Evolutionary conservation across 208 protist genomes (phyloP).

Genomic region (Leishmania martiniquensis): DNA sequence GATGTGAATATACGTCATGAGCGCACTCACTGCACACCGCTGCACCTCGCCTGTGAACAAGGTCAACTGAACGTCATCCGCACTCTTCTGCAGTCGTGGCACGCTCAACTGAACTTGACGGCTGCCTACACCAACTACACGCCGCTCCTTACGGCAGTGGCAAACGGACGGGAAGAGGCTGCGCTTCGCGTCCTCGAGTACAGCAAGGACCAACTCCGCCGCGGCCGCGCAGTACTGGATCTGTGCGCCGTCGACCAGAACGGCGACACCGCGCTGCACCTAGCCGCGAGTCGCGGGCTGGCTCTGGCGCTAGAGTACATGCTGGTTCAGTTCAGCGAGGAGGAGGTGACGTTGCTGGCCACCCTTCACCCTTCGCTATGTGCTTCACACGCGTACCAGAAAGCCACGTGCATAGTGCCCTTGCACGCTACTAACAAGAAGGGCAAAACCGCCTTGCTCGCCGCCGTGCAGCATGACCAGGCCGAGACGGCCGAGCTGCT

Average conservation of each 20-base stretch:
- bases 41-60: constrained; percentile 83
- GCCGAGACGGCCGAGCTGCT: constrained; percentile 68
- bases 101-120: constrained; percentile 61
- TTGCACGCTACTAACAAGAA: constrained; percentile 58
- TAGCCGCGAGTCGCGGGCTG: constrained; percentile 55
- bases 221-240: constrained; percentile 62
- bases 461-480: constrained; percentile 64
- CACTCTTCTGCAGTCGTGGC: constrained; percentile 48
- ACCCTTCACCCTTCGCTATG: constrained; percentile 22
- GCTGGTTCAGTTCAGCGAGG: constrained; percentile 69
- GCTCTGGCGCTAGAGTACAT: constrained; percentile 79
- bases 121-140: constrained; percentile 63
- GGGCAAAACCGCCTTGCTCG: constrained; percentile 68
- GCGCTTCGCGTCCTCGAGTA: constrained; percentile 76
- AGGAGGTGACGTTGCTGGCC: constrained; percentile 55
- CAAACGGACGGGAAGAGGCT: constrained; percentile 54
- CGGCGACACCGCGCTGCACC: constrained; percentile 73
- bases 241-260: constrained; percentile 66
- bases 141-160: constrained; percentile 67
- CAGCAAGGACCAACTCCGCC: constrained; percentile 72
- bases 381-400: constrained; percentile 13
- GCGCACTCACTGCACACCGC: constrained; percentile 63
- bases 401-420: constrained; percentile 20
- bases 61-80: constrained; percentile 58
- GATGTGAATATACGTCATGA: constrained; percentile 76